Percentiles rank a stretch among this genome's conserved stretches.
These are phyloP conservation scores for Colletotrichum orbiculare DNA, from an alignment of 2,329 filamentous ascomycete genomes.

Conservation along the genomic window DNA sequence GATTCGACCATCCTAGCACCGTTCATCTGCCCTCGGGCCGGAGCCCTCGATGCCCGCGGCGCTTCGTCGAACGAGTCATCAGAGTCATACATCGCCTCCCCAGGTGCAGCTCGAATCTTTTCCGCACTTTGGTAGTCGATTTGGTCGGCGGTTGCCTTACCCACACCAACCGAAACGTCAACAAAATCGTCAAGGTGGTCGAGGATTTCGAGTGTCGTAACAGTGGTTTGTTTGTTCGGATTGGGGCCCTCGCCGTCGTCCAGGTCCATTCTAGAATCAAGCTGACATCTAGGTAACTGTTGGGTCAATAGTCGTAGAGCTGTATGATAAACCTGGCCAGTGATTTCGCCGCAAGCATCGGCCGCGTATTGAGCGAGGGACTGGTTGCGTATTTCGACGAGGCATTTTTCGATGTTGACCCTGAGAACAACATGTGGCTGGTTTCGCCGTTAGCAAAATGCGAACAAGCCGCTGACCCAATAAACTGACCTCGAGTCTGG, in stretches of 20 bases:
- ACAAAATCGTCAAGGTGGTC: conserved; percentile 63
- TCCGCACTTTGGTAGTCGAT: conserved; percentile 60
- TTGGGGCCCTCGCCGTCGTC: conserved; percentile 44
- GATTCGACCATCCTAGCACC: conserved; percentile 49
- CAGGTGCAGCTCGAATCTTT: conserved; percentile 54
- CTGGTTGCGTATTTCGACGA: conserved; percentile 84
- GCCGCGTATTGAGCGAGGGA: conserved; percentile 79
- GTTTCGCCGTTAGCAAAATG: conserved; percentile 41
- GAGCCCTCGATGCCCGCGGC: conserved; percentile 39
- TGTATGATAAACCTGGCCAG: conserved; percentile 81
- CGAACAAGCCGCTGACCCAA: background rate
- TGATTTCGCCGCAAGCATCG: conserved; percentile 76
- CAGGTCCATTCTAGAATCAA: conserved; percentile 63
- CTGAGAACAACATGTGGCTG: conserved; percentile 79
- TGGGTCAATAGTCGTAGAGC: conserved; percentile 78
- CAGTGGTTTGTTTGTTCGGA: conserved; percentile 46
- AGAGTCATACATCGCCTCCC: conserved; percentile 43
- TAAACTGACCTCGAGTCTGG: conserved; percentile 64
- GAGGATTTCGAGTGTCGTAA: conserved; percentile 68
- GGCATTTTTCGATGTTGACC: conserved; percentile 86
- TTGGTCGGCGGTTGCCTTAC: conserved; percentile 61
- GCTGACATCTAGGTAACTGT: conserved; percentile 74
- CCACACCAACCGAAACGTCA: conserved; percentile 67
- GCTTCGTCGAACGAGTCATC: conserved; percentile 48
- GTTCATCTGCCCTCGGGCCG: conserved; percentile 39